phyloP scores from a whole-genome alignment of 257 asterid species.

The Coffea eugenioides region DNA sequence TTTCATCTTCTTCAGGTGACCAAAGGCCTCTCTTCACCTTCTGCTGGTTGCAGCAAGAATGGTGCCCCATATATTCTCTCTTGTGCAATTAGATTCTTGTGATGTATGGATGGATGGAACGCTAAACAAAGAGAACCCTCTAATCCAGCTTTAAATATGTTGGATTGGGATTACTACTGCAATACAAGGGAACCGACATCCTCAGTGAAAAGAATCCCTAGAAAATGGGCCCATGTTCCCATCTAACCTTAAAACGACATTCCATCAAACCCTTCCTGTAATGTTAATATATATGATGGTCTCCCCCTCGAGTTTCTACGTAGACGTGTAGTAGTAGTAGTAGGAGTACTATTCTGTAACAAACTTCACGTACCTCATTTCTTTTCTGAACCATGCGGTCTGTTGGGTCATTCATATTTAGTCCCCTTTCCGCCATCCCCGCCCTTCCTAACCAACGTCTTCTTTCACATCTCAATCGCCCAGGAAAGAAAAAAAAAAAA shows the following conservation, averaged over 20 bases:
- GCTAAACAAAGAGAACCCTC: conserved; percentile 11
- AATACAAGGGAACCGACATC: conserved; percentile 40
- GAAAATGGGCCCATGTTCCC: conserved; percentile 52
- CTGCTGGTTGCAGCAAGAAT: conserved; percentile 98
- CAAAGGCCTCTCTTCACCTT: conserved; percentile 97
- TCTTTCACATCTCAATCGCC: conserved; percentile 2
- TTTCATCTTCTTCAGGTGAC: conserved; percentile 98
- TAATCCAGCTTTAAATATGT: conserved; percentile 25
- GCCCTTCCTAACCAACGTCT: neutral
- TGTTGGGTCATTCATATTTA: conserved; percentile 10
- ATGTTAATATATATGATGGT: neutral
- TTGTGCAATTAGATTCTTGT: neutral
- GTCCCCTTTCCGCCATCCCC: neutral
- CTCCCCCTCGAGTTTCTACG: conserved; percentile 32
- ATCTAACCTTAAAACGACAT: conserved; percentile 93
- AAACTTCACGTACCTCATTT: conserved; percentile 28
- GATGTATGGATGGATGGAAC: neutral
- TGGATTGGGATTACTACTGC: conserved; percentile 4
- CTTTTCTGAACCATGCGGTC: conserved; percentile 1
- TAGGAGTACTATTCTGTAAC: conserved; percentile 34
- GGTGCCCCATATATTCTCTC: conserved; percentile 63
- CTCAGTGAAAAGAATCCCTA: conserved; percentile 26
- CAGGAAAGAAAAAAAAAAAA: neutral
- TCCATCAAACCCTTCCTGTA: conserved; percentile 48
- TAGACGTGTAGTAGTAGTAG: conserved; percentile 23